Conservation (phyloP, 2,329 filamentous ascomycete genomes). For the Boeremia exigua region DNA sequence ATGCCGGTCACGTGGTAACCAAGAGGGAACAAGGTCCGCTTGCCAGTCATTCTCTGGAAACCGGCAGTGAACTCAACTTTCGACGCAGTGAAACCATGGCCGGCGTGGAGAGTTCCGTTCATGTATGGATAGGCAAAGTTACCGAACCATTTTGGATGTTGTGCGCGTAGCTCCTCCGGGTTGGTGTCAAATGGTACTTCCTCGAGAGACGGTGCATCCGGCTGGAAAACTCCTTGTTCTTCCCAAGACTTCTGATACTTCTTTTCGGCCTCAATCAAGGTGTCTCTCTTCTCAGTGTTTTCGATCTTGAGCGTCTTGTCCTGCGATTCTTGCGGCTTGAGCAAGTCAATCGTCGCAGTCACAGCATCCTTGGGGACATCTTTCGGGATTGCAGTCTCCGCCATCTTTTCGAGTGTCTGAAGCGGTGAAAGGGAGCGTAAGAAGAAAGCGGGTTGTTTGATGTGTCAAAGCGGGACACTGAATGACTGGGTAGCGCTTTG, state of each 20-base stretch:
- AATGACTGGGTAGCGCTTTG: slow-evolving; percentile 8
- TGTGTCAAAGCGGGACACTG: slow-evolving; percentile 17
- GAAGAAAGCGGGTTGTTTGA: slow-evolving; percentile 20
- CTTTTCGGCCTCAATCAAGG: slow-evolving; percentile 82
- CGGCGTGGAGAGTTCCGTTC: slow-evolving; percentile 72
- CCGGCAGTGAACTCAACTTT: slow-evolving; percentile 94
- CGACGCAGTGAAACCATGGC: slow-evolving; percentile 88
- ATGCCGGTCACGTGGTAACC: slow-evolving; percentile 97
- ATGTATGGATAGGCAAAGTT: slow-evolving; percentile 68
- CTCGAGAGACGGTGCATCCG: slow-evolving; percentile 78
- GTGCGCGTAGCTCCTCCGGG: slow-evolving; percentile 75
- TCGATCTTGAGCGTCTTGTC: slow-evolving; percentile 71
- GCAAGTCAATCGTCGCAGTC: slow-evolving; percentile 58
- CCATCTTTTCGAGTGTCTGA: slow-evolving; percentile 32
- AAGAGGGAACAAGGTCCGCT: slow-evolving; percentile 84
- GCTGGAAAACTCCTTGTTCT: slow-evolving; percentile 78
- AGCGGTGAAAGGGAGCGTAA: slow-evolving; percentile 20
- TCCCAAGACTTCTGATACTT: slow-evolving; percentile 90
- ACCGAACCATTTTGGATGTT: slow-evolving; percentile 90
- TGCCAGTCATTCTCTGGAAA: slow-evolving; percentile 88
- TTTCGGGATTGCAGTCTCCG: slow-evolving; percentile 37
- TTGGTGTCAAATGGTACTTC: slow-evolving; percentile 80
- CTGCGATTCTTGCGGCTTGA: slow-evolving; percentile 61
- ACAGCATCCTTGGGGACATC: slow-evolving; percentile 52
- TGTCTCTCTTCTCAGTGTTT: slow-evolving; percentile 85